phyloP scores from a whole-genome alignment of 2,329 filamentous ascomycete species.

The Catunica adiposa region DNA sequence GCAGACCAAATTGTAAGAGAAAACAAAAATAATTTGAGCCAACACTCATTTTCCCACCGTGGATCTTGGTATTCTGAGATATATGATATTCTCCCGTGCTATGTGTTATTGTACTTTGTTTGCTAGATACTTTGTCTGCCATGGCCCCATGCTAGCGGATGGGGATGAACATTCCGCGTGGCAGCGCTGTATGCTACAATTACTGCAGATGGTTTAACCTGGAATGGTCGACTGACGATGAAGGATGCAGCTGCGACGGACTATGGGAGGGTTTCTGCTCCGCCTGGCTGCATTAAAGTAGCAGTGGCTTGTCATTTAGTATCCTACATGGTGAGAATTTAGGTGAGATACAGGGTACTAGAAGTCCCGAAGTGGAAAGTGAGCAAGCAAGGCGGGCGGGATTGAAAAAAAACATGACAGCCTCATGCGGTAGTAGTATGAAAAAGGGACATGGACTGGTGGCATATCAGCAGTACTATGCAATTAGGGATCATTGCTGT shows the following conservation, averaged over 20 bases:
- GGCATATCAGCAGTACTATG: background rate
- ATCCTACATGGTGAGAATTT: background rate
- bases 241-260: background rate
- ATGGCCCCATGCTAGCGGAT: no score
- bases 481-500: no score
- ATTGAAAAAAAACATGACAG: no score
- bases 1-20: no score
- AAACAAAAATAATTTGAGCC: no score
- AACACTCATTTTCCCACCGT: no score
- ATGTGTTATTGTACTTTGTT: no score
- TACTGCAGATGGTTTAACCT: background rate
- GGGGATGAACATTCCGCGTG: no score
- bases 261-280: background rate
- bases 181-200: background rate
- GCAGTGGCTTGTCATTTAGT: background rate
- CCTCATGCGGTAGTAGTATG: background rate
- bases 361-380: background rate
- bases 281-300: background rate
- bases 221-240: background rate
- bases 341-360: background rate
- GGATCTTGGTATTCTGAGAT: no score
- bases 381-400: background rate
- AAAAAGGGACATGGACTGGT: background rate
- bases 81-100: no score
- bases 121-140: no score